A percentile compares a stretch with the other conserved stretches of the same genome.
phyloP scores from a whole-genome alignment of 129 eudicot species.

The Oenanthe sinensis region DNA sequence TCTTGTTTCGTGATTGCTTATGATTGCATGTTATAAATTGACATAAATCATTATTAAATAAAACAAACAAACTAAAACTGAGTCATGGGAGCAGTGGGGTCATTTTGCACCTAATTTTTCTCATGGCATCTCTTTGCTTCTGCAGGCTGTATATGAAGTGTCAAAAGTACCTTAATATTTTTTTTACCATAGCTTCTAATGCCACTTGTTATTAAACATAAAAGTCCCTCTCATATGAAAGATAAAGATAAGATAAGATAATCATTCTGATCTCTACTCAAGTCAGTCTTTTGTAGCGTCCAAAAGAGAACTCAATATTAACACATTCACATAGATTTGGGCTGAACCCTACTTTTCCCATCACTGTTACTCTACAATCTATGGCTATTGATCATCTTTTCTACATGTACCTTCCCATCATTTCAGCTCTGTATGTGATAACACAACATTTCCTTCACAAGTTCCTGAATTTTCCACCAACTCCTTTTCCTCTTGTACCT shows the following conservation, averaged over 20 bases:
- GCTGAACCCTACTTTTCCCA: not conserved
- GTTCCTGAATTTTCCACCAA: slow-evolving; percentile 41
- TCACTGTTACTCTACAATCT: not conserved
- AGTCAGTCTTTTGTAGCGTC: not conserved
- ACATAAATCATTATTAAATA: too few species aligned
- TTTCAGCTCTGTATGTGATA: not conserved
- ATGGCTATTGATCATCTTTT: not conserved
- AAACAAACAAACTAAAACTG: too few species aligned
- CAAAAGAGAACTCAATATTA: too few species aligned
- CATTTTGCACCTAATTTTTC: too few species aligned
- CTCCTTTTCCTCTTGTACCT: slow-evolving; percentile 38
- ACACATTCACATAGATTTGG: not conserved
- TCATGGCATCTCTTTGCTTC: too few species aligned
- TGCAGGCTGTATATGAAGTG: too few species aligned
- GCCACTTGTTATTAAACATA: not conserved
- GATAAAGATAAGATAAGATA: too few species aligned
- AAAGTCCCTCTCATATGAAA: not conserved
- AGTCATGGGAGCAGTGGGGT: too few species aligned
- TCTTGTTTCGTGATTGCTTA: too few species aligned
- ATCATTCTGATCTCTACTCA: not conserved
- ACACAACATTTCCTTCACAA: slow-evolving; percentile 25
- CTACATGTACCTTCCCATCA: not conserved
- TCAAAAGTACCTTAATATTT: too few species aligned
- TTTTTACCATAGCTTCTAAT: not conserved
- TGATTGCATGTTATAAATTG: too few species aligned